Percentiles rank a stretch among this genome's conserved stretches.
Evolutionary conservation across 176 grass and related monocot species (phyloP).

Genomic region (Secale cereale): DNA sequence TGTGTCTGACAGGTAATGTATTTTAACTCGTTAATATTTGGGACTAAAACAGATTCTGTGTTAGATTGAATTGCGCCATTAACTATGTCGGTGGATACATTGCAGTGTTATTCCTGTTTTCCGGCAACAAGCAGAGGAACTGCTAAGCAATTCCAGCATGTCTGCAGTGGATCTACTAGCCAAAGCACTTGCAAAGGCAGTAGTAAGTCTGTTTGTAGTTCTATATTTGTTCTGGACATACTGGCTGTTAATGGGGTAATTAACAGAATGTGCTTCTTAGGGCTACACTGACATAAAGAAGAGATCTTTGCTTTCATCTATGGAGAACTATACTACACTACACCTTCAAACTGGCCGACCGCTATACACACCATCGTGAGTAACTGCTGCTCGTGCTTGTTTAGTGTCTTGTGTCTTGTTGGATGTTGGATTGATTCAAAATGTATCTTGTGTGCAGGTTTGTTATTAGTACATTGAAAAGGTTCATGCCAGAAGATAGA

Average conservation of each 20-base stretch:
- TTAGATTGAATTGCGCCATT: neutral
- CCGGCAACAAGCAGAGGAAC: slow-evolving; percentile 78
- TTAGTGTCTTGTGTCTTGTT: neutral
- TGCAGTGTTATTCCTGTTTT: slow-evolving; percentile 98
- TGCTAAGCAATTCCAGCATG: slow-evolving; percentile 68
- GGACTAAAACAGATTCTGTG: neutral
- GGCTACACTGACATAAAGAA: slow-evolving; percentile 96
- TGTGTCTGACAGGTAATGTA: slow-evolving; percentile 81
- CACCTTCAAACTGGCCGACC: slow-evolving; percentile 66
- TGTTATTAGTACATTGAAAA: slow-evolving; percentile 72
- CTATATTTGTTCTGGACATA: neutral
- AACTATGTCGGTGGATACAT: neutral
- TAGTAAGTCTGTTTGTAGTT: slow-evolving; percentile 48
- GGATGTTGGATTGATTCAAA: neutral
- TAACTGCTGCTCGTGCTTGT: neutral
- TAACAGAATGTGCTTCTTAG: slow-evolving; percentile 37
- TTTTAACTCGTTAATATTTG: neutral
- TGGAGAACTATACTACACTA: slow-evolving; percentile 82
- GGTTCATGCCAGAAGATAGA: slow-evolving; percentile 82
- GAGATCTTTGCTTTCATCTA: slow-evolving; percentile 80
- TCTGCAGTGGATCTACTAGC: slow-evolving; percentile 71
- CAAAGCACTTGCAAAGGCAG: slow-evolving; percentile 95
- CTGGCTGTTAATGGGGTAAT: neutral
- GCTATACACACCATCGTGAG: slow-evolving; percentile 83
- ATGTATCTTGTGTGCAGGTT: slow-evolving; percentile 41